Evolutionary conservation across 2,329 filamentous ascomycete genomes (phyloP).

Genomic region (Fusarium sp.): DNA sequence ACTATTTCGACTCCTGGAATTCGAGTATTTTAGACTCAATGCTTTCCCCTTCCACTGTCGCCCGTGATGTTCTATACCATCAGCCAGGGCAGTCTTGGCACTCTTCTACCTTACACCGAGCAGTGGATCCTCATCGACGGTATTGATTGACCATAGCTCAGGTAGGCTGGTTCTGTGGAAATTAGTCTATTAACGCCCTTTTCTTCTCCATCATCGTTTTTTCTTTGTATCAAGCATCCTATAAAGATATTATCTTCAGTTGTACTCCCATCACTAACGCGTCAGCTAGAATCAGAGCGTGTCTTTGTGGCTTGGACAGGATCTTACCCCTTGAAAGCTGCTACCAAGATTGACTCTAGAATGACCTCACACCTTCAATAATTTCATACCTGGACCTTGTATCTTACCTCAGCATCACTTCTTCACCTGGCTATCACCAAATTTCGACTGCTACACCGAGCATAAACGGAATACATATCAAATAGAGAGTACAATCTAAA

Average conservation of each 20-base stretch:
- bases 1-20: neutral
- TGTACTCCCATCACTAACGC: neutral
- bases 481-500: neutral
- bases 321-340: slow-evolving; percentile 12
- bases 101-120: neutral
- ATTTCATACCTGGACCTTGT: neutral
- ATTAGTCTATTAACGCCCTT: slow-evolving; percentile 14
- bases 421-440: neutral
- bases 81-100: slow-evolving; percentile 14
- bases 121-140: slow-evolving; percentile 18
- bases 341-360: slow-evolving; percentile 5
- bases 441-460: neutral
- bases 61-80: neutral
- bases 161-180: slow-evolving; percentile 20
- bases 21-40: slow-evolving; percentile 12
- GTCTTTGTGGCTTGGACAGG: slow-evolving; percentile 2
- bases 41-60: neutral
- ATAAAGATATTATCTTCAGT: neutral
- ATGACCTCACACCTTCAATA: slow-evolving; percentile 32
- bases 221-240: neutral
- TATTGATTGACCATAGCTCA: slow-evolving; percentile 21
- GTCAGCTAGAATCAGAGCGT: neutral
- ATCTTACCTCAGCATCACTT: slow-evolving; percentile 1
- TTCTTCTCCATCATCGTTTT: neutral
- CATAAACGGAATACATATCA: neutral